These are phyloP conservation scores for Herpetospermum pedunculosum DNA, from an alignment of 306 rosid species.

Conservation along the genomic window DNA sequence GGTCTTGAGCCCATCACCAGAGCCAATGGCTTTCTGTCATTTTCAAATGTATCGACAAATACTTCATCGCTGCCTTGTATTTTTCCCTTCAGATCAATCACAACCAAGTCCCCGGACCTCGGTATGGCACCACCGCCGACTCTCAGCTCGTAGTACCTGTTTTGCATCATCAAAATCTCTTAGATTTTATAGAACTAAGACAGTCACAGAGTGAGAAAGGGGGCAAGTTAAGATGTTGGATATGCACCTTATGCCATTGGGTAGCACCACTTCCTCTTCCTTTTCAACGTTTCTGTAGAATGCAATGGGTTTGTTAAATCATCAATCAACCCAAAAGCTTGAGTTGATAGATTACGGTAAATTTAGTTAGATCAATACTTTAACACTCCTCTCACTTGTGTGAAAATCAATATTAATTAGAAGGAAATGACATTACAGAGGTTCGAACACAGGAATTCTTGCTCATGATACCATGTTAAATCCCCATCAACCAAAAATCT, in stretches of 20 bases:
- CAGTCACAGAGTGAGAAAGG: background rate
- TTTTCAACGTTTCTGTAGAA: constrained; percentile 40
- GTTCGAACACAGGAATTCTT: too few relatives aligned
- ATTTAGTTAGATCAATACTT: too few relatives aligned
- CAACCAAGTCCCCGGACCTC: constrained; percentile 68
- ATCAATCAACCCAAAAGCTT: too few relatives aligned
- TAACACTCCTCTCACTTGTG: too few relatives aligned
- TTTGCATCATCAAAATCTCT: background rate
- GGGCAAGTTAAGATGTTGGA: background rate
- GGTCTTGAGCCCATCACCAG: constrained; percentile 87
- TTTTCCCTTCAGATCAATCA: constrained; percentile 62
- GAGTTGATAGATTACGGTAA: too few relatives aligned
- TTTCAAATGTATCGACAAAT: constrained; percentile 72
- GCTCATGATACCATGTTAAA: too few relatives aligned
- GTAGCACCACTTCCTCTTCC: constrained; percentile 66
- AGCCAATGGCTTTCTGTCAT: constrained; percentile 66
- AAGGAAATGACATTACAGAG: too few relatives aligned
- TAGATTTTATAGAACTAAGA: background rate
- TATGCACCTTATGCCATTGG: constrained; percentile 76
- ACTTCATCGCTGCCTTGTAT: constrained; percentile 39
- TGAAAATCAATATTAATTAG: too few relatives aligned
- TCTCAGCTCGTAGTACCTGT: constrained; percentile 50
- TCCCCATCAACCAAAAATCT: too few relatives aligned
- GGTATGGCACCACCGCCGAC: constrained; percentile 71
- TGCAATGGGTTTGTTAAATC: too few relatives aligned